Percentiles rank a stretch among this genome's conserved stretches.
These are phyloP conservation scores for Citrus unshiu DNA, from an alignment of 345 rosid species.

Conservation along the genomic window DNA sequence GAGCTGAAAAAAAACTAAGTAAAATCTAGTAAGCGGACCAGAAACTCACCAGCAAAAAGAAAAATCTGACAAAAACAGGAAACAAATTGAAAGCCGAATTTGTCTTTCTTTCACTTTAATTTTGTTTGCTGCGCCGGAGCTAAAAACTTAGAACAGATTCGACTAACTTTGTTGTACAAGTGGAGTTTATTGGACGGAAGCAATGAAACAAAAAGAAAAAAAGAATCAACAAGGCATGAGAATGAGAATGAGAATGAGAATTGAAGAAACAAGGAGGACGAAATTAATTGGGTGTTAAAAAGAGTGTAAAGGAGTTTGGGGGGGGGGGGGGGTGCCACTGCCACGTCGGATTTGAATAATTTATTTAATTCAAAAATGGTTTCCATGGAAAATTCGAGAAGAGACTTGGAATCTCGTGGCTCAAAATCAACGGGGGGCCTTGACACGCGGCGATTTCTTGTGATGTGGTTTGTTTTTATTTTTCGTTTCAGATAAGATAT, in stretches of 20 bases:
- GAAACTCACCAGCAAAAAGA: neutral
- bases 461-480: neutral
- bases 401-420: constrained; percentile 44
- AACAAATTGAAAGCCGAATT: neutral
- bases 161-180: neutral
- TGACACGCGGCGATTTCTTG: constrained; percentile 31
- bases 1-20: too few species aligned
- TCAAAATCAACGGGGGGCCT: constrained; percentile 22
- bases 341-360: constrained; percentile 36
- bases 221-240: neutral
- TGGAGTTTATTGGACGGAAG: neutral
- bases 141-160: neutral
- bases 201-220: too few species aligned
- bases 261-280: too few species aligned
- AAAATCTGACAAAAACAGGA: neutral
- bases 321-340: neutral
- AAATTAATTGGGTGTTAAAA: too few species aligned
- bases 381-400: constrained; percentile 47
- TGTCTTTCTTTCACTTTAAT: neutral
- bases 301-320: neutral
- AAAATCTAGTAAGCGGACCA: neutral
- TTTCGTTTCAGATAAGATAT: constrained; percentile 23
- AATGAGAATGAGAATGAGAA: neutral
- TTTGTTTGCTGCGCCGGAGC: neutral
- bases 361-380: neutral